Percentiles rank a stretch among this genome's conserved stretches.
These are phyloP conservation scores for Lanmaoa rubissima DNA, from an alignment of 768 basidiomycete genomes.

Conservation along the genomic window DNA sequence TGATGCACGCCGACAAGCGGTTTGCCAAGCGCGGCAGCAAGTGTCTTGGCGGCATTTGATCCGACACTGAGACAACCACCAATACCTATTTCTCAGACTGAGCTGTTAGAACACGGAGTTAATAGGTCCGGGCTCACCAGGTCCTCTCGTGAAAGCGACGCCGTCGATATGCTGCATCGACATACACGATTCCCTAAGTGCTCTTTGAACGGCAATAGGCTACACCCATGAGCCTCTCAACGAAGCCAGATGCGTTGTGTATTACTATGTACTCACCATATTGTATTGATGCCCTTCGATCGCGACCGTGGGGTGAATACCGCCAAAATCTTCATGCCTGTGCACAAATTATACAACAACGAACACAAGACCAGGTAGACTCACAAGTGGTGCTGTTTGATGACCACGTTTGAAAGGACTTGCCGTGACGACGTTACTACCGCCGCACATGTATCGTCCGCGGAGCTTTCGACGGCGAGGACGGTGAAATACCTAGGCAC, in stretches of 20 bases:
- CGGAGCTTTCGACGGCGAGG: conserved; percentile 77
- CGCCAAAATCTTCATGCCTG: conserved; percentile 43
- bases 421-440: conserved; percentile 68
- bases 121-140: conserved; percentile 44
- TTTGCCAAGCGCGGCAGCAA: conserved; percentile 75
- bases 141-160: conserved; percentile 88
- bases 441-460: conserved; percentile 93
- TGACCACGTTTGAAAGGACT: conserved; percentile 82
- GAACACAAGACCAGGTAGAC: conserved; percentile 13
- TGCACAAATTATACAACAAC: background rate
- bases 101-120: background rate
- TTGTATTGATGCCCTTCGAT: conserved; percentile 77
- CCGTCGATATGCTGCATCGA: conserved; percentile 69
- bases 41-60: conserved; percentile 78
- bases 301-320: conserved; percentile 78
- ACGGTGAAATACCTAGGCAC: conserved; percentile 49
- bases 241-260: background rate
- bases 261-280: conserved; percentile 46
- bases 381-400: conserved; percentile 73
- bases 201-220: conserved; percentile 71
- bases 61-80: conserved; percentile 77
- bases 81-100: conserved; percentile 49
- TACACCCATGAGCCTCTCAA: conserved; percentile 26
- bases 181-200: conserved; percentile 64
- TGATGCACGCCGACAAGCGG: conserved; percentile 92